Evolutionary conservation across 2,329 filamentous ascomycete species (phyloP).

Genomic region (Orbilia oligospora): DNA sequence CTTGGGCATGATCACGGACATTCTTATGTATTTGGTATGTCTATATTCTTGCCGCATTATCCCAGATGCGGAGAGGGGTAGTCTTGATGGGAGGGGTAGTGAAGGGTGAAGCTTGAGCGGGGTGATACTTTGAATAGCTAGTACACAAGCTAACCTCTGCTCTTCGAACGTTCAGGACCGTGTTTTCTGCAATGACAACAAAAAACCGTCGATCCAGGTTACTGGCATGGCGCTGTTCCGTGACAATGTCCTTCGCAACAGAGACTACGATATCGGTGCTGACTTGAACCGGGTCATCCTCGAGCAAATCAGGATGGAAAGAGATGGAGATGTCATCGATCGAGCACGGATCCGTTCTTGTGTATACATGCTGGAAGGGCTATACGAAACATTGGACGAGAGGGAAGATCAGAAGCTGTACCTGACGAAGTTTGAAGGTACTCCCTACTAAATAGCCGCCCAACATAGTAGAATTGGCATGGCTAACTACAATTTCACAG

Average conservation of each 20-base stretch:
- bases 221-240: constrained; percentile 89
- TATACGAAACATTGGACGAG: constrained; percentile 86
- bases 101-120: too few species aligned
- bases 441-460: background rate
- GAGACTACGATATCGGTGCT: constrained; percentile 74
- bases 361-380: constrained; percentile 87
- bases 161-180: constrained; percentile 74
- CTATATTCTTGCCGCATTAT: background rate
- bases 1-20: constrained; percentile 97
- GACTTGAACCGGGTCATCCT: constrained; percentile 86
- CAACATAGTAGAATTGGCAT: background rate
- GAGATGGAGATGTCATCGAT: constrained; percentile 90
- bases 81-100: too few species aligned
- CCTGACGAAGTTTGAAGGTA: constrained; percentile 82
- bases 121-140: too few species aligned
- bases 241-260: constrained; percentile 80
- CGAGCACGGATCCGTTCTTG: constrained; percentile 84
- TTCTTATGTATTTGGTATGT: constrained; percentile 87
- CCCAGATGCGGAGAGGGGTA: background rate
- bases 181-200: constrained; percentile 81
- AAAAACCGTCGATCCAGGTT: constrained; percentile 83
- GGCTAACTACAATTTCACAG: constrained; percentile 15
- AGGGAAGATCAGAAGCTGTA: constrained; percentile 86
- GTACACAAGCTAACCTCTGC: background rate
- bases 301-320: constrained; percentile 92